Evolutionary conservation across 2,329 filamentous ascomycete species (phyloP).

Genomic region (Pseudogymnoascus pannorum): DNA sequence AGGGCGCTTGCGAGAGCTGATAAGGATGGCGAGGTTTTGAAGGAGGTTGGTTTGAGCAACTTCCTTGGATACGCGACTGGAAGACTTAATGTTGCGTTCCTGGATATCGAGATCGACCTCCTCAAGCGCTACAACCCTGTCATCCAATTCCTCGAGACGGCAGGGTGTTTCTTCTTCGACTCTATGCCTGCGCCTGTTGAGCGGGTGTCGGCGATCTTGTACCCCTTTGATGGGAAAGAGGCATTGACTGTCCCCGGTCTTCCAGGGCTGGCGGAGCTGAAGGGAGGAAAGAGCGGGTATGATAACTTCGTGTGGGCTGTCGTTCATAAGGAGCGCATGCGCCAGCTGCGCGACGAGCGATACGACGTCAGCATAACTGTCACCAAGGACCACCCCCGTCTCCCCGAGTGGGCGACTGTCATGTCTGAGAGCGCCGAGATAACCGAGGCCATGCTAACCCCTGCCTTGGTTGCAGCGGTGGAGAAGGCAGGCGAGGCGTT

Average conservation of each 20-base stretch:
- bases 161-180: slow-evolving; percentile 73
- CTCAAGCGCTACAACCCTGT: slow-evolving; percentile 83
- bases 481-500: slow-evolving; percentile 70
- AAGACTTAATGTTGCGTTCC: slow-evolving; percentile 84
- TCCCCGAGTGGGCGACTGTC: slow-evolving; percentile 82
- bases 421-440: slow-evolving; percentile 98
- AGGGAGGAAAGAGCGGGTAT: slow-evolving; percentile 59
- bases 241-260: slow-evolving; percentile 62
- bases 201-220: slow-evolving; percentile 66
- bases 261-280: slow-evolving; percentile 51
- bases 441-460: slow-evolving; percentile 76
- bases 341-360: slow-evolving; percentile 78
- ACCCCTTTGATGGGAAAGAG: slow-evolving; percentile 91
- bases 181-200: slow-evolving; percentile 63
- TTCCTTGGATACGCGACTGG: slow-evolving; percentile 84
- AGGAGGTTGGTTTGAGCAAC: slow-evolving; percentile 82
- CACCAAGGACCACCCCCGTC: slow-evolving; percentile 86
- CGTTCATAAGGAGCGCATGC: slow-evolving; percentile 94
- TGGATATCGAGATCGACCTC: slow-evolving; percentile 76
- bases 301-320: slow-evolving; percentile 93
- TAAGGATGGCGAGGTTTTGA: slow-evolving; percentile 54
- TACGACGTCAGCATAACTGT: slow-evolving; percentile 90
- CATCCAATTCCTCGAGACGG: slow-evolving; percentile 56
- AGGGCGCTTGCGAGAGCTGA: slow-evolving; percentile 33
- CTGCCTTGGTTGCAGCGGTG: slow-evolving; percentile 77